phyloP scores from a whole-genome alignment of 345 rosid genomes.

The Rhodamnia argentea region DNA sequence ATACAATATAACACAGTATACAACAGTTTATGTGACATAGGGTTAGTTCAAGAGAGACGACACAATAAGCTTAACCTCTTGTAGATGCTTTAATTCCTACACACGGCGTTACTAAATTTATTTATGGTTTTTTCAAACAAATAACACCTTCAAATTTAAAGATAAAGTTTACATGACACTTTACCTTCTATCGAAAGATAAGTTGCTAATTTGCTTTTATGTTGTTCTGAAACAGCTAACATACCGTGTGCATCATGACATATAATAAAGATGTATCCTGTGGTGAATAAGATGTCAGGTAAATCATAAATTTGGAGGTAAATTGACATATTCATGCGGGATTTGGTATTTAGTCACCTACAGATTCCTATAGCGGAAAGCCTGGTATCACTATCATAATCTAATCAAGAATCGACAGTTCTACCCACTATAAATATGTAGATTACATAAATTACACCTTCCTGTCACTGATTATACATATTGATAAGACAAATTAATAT shows the following conservation, averaged over 20 bases:
- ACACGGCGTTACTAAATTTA: not conserved
- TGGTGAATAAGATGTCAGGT: not conserved
- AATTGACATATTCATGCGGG: not conserved
- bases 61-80: not conserved
- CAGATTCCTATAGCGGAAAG: not conserved
- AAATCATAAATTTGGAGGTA: not conserved
- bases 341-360: not conserved
- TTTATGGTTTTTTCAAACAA: not conserved
- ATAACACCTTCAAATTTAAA: not conserved
- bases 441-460: not conserved
- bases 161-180: not conserved
- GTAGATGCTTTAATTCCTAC: not conserved
- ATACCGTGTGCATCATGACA: not conserved
- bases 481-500: not conserved
- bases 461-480: not conserved
- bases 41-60: not conserved
- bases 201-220: not conserved
- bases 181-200: not conserved
- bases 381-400: not conserved
- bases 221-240: not conserved
- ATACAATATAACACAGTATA: not conserved
- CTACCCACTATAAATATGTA: not conserved
- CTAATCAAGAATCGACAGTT: not conserved
- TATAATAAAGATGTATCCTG: not conserved
- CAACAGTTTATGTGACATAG: not conserved